phyloP scores from a whole-genome alignment of 176 grass and related monocot species.

The Triticum monococcum region DNA sequence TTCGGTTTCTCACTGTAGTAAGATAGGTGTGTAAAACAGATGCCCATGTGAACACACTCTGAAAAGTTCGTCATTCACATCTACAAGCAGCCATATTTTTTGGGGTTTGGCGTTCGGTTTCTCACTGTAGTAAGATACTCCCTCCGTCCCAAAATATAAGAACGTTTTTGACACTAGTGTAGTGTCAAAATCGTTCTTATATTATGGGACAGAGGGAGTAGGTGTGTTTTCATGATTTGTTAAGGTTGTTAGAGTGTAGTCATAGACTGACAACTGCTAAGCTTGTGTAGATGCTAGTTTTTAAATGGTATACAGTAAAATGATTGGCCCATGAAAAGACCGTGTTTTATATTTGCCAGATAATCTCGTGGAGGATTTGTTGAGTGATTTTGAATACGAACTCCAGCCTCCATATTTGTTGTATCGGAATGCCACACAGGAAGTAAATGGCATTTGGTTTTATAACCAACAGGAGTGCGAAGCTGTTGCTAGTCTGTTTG shows the following conservation, averaged over 20 bases:
- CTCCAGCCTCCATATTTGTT: slow-evolving; percentile 88
- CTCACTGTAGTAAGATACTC: neutral
- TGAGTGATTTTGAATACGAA: slow-evolving; percentile 95
- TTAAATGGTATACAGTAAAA: neutral
- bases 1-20: neutral
- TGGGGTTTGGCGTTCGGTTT: neutral
- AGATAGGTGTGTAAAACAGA: neutral
- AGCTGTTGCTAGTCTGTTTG: slow-evolving; percentile 77
- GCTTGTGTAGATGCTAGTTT: neutral
- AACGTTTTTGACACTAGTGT: too few relatives aligned
- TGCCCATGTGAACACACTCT: too few relatives aligned
- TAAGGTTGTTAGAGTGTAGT: neutral
- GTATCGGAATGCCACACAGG: slow-evolving; percentile 83
- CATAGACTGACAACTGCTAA: neutral
- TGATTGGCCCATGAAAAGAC: neutral
- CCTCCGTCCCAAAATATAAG: too few relatives aligned
- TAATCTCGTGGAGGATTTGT: slow-evolving; percentile 93
- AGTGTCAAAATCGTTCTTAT: too few relatives aligned
- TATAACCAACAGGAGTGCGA: slow-evolving; percentile 84
- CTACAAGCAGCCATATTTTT: too few relatives aligned
- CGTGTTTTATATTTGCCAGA: slow-evolving; percentile 36
- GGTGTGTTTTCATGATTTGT: neutral
- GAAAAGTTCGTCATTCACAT: too few relatives aligned
- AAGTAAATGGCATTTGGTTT: slow-evolving; percentile 98
- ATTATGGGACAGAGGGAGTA: too few relatives aligned